Conservation (phyloP, 2,329 filamentous ascomycete genomes). For the Talaromyces sp. region DNA sequence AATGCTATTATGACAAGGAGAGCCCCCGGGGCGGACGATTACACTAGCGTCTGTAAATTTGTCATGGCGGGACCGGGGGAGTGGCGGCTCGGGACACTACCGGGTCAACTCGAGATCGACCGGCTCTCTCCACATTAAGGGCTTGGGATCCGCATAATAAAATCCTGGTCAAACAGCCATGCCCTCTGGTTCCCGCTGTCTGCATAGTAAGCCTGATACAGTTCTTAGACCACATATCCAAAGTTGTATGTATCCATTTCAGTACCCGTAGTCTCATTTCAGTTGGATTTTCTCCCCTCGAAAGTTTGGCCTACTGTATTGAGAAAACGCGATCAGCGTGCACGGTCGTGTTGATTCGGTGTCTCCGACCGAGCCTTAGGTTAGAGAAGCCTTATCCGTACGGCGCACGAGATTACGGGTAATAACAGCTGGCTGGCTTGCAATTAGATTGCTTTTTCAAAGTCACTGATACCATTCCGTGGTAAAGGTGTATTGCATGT, state of each 20-base stretch:
- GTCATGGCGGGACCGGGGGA: constrained; percentile 9
- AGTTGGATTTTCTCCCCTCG: too few species aligned
- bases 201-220: constrained; percentile 1
- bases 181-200: background rate
- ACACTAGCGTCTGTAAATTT: constrained; percentile 10
- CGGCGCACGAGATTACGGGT: background rate
- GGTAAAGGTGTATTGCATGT: background rate
- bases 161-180: background rate
- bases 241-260: too few species aligned
- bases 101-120: constrained; percentile 15
- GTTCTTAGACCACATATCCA: too few species aligned
- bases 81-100: constrained; percentile 7
- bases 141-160: constrained; percentile 7
- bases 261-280: too few species aligned
- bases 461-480: too few species aligned
- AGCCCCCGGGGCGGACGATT: background rate
- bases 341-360: background rate
- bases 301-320: too few species aligned
- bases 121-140: constrained; percentile 14
- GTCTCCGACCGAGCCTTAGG: background rate
- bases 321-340: too few species aligned
- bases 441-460: too few species aligned
- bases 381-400: background rate
- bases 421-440: background rate
- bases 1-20: constrained; percentile 8